Evolutionary conservation across 805 yeast genomes (phyloP), one percentile per base, ranked within the genome.

Genomic region (Starmerella powellii): DNA sequence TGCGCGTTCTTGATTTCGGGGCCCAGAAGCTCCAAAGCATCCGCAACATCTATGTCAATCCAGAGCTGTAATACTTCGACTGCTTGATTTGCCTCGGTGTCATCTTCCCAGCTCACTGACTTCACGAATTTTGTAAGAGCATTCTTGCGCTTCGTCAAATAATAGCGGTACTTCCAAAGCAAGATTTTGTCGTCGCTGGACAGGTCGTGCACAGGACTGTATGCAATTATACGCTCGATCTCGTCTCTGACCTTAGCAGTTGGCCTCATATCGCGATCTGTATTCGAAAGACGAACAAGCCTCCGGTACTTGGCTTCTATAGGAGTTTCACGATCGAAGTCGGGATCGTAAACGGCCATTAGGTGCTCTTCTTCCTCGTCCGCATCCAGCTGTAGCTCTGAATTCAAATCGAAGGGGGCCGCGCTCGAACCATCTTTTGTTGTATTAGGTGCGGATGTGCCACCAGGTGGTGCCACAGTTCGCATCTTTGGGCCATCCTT

Each of bases 111-210:
- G 51, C 87, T 79, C 15, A 87, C 81, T 34, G 93, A 78, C 58
- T 86, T 85, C 49, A 88, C 70, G 46, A 91, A 78, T 59, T 88
- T 88, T 21, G 87, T 79, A 42, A 83, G 64, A 1, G 80, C 79
- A 42, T 70, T 73, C 54, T 74, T 74, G 52, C 76, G 76, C 40
- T 77, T 71, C n/a, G 81, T 65, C 16, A 82, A 62, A 59, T 78
- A 87, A 62, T 82, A 91, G 41, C 97, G 64, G 61, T 80, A 88
- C 59, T 81, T 83, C 96, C 97, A 88, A 8, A 88, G 70, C 55
- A 85, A 62, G 49, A 85, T 84, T 63, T 81, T 84, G 51, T 88
- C 95, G 56, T 79, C 77, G 39, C 81, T 87, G 5, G 79, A 72
- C 36, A 91, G 65, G 51, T 77, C 81, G 40, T 82, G 82, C 34